Base-by-base conservation (phyloP, 768 basidiomycete genomes). In the Lyophyllum shimeji region DNA sequence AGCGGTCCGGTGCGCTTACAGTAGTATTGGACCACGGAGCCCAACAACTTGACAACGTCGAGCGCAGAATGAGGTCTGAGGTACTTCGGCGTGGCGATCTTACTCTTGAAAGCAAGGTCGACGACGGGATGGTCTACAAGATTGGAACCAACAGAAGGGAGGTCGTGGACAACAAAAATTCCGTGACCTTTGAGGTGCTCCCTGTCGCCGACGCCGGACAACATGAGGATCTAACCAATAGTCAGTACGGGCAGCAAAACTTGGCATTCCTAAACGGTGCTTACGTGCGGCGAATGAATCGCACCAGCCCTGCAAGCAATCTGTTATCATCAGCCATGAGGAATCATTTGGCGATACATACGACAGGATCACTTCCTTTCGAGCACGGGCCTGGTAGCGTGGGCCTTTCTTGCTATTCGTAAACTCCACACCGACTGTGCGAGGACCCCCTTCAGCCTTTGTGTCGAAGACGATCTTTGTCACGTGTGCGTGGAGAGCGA, bases 141-240 rank as follows among this genome's bases (percentile, higher is more conserved):
- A 65, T 90, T 82, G 20, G 79, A 74, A 9, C 93, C 93, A 13
- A 95, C 90, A 8, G 82, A 83, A 0, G 90, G 86, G 5, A 86
- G 78, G 60, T 93, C 82, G 7, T 81, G 66, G 17, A 86, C 67
- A 29, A 86, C 72, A 0, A 81, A 76, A 42, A 95, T 86, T 15
- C 70, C 68, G 59, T 82, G 71, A 9, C 70, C 64, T n/a, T 74
- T 60, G 37, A 94, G 77, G 33, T 89, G 76, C 2, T 73, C 68
- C 0, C 78, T 77, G 27, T 89, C 86, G 17, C 93, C 93, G 43
- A 95, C 74, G 21, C 93, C 93, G 7, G 89, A 90, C 34, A 90
- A 76, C 79, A 87, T 80, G 18, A 90, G 76, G 34, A 90, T 79
- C 74, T 89, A 50, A 46, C 24, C 40, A 39, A 21, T 13, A 42